Base-by-base conservation (phyloP, 345 rosid genomes). In the Euclidium syriacum region DNA sequence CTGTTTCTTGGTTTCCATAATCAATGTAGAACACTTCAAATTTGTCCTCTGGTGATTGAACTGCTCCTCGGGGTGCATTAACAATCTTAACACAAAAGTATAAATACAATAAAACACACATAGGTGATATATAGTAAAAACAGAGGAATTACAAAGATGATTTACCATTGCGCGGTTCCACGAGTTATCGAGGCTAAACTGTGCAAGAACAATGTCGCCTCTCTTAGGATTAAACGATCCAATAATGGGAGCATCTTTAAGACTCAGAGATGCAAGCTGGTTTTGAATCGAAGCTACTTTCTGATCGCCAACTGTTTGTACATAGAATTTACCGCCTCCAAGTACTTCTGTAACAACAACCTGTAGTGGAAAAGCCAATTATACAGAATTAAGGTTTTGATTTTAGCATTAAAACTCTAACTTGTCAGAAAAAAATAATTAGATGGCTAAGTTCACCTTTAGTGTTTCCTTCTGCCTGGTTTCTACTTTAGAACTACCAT, bases 121-220 rank as follows among this genome's bases (percentile, higher is more conserved):
- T 38, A 54, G 12, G 25, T 39, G 30, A 68, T 4, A 11, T 4
- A n/a, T 30, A 9, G 65, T 12, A 8, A 8, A 50, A 19, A 40
- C 18, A 23, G 7, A 41, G 30, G 22, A 52, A 25, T 39, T 11
- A 47, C 56, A 54, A 23, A 17, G 42, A 30, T 65, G 18, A 36
- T 82, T 76, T 76, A 95, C 99, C 98, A 90, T 79, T 58, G 99
- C 98, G 57, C 99, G 79, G 67, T 95, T 95, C 99, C 99, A 95
- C 47, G 99, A 88, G 63, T 95, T 85, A 76, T 95, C 99, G 4
- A 85, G 79, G 42, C 98, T 90, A 69, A 85, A 88, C 74, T 95
- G 99, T 62, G 99, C 95, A 62, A 95, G 98, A 46, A 95, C 88
- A 43, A 81, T 62, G 36, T 91, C 98, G 52, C 95, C 96, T 75